Conservation (phyloP, 2,329 filamentous ascomycete species). For the Colletotrichum scovillei region DNA sequence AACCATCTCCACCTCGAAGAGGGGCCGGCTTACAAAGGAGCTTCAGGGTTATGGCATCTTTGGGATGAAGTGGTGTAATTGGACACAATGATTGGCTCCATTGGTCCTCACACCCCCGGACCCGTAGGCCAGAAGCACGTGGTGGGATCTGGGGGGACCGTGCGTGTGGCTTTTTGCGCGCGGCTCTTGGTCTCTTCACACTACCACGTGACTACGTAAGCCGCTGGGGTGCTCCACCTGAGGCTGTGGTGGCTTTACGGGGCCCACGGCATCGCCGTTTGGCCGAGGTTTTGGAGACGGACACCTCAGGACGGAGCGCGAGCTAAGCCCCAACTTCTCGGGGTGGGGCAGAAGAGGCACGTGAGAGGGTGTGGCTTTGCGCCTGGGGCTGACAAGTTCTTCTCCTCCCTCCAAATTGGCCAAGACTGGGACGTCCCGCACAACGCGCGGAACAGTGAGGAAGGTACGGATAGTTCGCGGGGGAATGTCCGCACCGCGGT, state of each 20-base stretch:
- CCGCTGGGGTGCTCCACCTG: not conserved
- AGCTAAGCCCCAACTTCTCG: not conserved
- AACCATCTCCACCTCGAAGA: constrained; percentile 2
- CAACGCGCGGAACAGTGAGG: too few relatives aligned
- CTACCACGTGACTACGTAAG: not conserved
- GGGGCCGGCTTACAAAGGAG: not conserved
- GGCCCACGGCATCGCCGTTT: not conserved
- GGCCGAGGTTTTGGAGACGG: not conserved
- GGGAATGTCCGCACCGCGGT: not conserved
- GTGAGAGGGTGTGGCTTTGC: not conserved
- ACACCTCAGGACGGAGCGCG: not conserved
- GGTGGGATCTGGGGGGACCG: not conserved
- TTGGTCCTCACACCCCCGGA: not conserved
- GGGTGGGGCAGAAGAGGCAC: too few relatives aligned
- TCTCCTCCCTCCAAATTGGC: too few relatives aligned
- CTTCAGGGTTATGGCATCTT: not conserved
- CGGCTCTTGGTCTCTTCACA: too few relatives aligned
- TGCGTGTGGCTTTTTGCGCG: not conserved
- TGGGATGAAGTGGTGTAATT: not conserved
- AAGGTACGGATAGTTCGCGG: not conserved
- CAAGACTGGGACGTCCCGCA: too few relatives aligned
- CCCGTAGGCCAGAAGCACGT: not conserved
- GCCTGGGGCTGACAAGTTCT: not conserved
- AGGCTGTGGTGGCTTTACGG: not conserved
- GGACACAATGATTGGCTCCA: not conserved